Evolutionary conservation across 306 rosid species (phyloP).

Genomic region (Medicago lupulina): DNA sequence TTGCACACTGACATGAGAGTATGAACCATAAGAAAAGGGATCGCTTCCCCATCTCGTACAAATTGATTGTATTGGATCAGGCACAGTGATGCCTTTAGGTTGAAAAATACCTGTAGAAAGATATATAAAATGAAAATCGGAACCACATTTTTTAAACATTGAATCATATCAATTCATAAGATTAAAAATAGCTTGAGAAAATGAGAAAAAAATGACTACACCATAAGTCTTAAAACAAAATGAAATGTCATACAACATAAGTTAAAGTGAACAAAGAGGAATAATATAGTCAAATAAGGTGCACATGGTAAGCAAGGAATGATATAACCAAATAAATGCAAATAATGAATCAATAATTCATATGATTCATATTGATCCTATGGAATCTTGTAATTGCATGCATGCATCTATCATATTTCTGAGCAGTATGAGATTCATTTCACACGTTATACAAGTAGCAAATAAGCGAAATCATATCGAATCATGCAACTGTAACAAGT

Average conservation of each 20-base stretch:
- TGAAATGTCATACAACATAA: not conserved
- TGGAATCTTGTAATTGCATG: not conserved
- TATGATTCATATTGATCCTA: not conserved
- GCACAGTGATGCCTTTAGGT: constrained; percentile 79
- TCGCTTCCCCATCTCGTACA: constrained; percentile 97
- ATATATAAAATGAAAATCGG: not conserved
- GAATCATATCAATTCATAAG: not conserved
- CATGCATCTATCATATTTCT: no score
- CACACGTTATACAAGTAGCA: not conserved
- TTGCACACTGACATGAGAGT: constrained; percentile 84
- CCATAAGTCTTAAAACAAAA: not conserved
- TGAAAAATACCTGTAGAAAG: constrained; percentile 69
- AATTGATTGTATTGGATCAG: constrained; percentile 78
- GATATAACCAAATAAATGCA: not conserved
- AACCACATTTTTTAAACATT: constrained; percentile 1
- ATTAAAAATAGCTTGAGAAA: not conserved
- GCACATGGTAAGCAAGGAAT: not conserved
- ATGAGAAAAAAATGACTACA: not conserved
- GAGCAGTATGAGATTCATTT: no score
- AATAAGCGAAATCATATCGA: not conserved
- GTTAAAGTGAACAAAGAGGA: not conserved
- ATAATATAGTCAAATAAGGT: constrained; percentile 13
- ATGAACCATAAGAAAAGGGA: constrained; percentile 87
- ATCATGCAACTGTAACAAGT: not conserved
- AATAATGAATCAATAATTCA: not conserved